Base-by-base conservation (phyloP, 1,284 basidiomycete species). In the Flammula alnicola region DNA sequence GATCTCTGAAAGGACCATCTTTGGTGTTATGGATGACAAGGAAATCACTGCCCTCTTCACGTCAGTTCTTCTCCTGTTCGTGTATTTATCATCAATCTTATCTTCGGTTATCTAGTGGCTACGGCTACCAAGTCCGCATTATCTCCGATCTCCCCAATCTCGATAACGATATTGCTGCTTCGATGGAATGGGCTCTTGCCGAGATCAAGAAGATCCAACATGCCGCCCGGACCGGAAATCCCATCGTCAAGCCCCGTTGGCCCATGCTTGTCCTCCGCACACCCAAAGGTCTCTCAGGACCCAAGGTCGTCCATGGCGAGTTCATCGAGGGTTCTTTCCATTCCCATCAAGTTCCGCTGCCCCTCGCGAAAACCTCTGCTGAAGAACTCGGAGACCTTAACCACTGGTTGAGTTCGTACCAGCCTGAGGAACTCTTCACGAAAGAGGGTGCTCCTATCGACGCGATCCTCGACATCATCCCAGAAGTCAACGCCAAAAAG, bases 1-100 rank as follows among this genome's bases (percentile, higher is more conserved):
- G 76, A 95, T 95, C 54, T 90, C 88, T 4, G 90, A 95, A 63
- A 80, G 91, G 23, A 95, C 93, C 14, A 88, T 96, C 54, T 88
- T 86, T 54, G 93, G 92, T 30, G 85, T 85, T n/a, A 93, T 95
- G 90, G 92, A 94, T 63, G 77, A 95, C 66, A 83, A 85, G 59
- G 93, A 95, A 63, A 68, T 93, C 16, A 75, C 73, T 12, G 73
- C 84, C 0, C 73, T 93, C 22, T 93, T 91, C 76, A 79, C 73
- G 79, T 81, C 64, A 51, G 72, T 63, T 20, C 22, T 25, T 35
- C 11, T 47, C 0, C 27, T 49, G 5, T 5, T 14, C 8, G n/a
- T 4, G 5, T 7, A 45, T 25, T 29, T 26, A 7, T 25, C 35
- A 48, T 12, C 41, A 17, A 29, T 20, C 43, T 43, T 8, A 2